Evolutionary conservation across 768 basidiomycete genomes (phyloP), one percentile per base, ranked within the genome.

Genomic region (Amanita exitialis): DNA sequence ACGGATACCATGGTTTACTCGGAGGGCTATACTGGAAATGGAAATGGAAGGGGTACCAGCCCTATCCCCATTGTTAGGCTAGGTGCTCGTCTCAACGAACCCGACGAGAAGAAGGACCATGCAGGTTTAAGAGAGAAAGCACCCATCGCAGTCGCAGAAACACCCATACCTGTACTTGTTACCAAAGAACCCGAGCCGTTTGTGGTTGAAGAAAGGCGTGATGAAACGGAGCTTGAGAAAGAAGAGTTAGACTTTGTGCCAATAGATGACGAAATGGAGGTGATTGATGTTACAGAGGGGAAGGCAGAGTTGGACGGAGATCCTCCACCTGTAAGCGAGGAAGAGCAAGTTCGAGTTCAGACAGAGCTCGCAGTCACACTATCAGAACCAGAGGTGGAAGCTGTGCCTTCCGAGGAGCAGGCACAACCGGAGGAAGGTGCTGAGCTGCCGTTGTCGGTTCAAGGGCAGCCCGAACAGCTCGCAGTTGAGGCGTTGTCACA

Each of bases 1-100:
- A 86, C 85, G 7, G 84, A 86, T 56, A 88, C 85, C 2, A 87
- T 88, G 86, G 76, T 87, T 21, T 51, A 51, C 27, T 32, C 50
- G 5, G 50, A 50, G 21, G 49, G 47, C 3, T 43, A 43, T 30
- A 3, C n/a, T 18, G 25, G 21, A 5, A 32, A 12, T 4, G 36
- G 47, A n/a, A 48, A 39, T 20, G 10, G 49, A 2, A 36, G 49
- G 21, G 49, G 50, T 1, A 27, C 42, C 2, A 44, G 41, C 6
- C 50, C 50, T 20, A 51, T 51, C 12, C 50, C 50, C 20, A 34
- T 44, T 27, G 50, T 51, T 34, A 51, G 50, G 21, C 18, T 51
- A 7, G 50, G 50, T 15, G 50, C 50, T 21, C 25, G 50, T 18
- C 75, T 79, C 56, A 78, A 75, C 36, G 73, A 74, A 27, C 63